phyloP scores from a whole-genome alignment of 2,329 filamentous ascomycete genomes.

The Exophiala lecanii-corni region DNA sequence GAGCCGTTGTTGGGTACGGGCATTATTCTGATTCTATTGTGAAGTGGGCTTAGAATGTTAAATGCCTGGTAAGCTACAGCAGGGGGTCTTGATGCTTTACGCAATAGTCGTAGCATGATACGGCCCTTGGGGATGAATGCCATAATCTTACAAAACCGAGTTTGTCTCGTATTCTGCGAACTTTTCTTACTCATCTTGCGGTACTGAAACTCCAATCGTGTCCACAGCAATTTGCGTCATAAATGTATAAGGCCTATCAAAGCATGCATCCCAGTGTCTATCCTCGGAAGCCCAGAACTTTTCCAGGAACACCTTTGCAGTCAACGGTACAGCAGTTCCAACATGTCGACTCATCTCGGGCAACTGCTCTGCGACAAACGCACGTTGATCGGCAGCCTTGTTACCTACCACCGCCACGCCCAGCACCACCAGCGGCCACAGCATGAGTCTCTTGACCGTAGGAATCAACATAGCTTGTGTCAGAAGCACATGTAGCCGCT shows the following conservation, averaged over 20 bases:
- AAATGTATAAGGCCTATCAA: constrained; percentile 34
- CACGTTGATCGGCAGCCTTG: constrained; percentile 21
- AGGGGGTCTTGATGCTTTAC: too few relatives aligned
- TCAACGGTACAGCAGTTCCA: constrained; percentile 31
- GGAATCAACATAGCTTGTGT: constrained; percentile 11
- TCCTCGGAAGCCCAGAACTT: constrained; percentile 34
- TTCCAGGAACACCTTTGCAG: constrained; percentile 31
- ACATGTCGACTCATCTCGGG: constrained; percentile 27
- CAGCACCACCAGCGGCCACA: constrained; percentile 35
- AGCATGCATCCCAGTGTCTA: constrained; percentile 37
- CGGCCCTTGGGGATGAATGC: too few relatives aligned
- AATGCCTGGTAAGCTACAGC: too few relatives aligned
- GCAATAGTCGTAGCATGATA: too few relatives aligned
- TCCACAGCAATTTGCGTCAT: constrained; percentile 10
- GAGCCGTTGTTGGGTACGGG: too few relatives aligned
- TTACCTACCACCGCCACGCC: constrained; percentile 30
- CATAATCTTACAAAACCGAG: too few relatives aligned
- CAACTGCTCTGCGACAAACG: constrained; percentile 30
- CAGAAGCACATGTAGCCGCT: constrained; percentile 23
- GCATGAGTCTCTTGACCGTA: constrained; percentile 27
- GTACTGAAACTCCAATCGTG: too few relatives aligned
- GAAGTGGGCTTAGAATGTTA: too few relatives aligned
- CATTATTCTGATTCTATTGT: too few relatives aligned
- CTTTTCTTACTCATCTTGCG: too few relatives aligned
- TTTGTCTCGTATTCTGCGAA: too few relatives aligned